A percentile compares a stretch with the other conserved stretches of the same genome.
Conservation (phyloP, 257 asterid genomes). For the Handroanthus guayacan region DNA sequence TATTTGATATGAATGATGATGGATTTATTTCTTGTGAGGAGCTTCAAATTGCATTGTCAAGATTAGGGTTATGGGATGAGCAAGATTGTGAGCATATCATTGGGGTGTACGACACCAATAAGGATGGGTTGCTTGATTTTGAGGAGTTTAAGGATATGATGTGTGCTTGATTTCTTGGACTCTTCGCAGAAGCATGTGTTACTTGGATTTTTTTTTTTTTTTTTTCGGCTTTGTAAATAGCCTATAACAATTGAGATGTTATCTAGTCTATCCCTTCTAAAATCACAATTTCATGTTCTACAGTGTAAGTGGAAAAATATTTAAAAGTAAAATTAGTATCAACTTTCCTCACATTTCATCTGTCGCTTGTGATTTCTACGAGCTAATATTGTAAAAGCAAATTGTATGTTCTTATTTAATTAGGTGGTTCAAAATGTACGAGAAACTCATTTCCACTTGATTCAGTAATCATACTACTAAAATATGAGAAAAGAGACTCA, state of each 20-base stretch:
- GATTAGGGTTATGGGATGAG: conserved; percentile 60
- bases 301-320: too few species aligned
- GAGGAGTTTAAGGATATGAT: conserved; percentile 75
- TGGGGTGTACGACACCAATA: conserved; percentile 52
- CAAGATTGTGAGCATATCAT: conserved; percentile 55
- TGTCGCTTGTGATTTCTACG: too few species aligned
- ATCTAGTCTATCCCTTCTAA: too few species aligned
- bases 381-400: too few species aligned
- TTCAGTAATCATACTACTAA: too few species aligned
- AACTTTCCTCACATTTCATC: too few species aligned
- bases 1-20: conserved; percentile 58
- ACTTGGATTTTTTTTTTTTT: not conserved
- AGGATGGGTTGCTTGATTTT: conserved; percentile 68
- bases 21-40: conserved; percentile 68
- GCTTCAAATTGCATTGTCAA: conserved; percentile 48
- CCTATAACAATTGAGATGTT: not conserved
- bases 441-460: too few species aligned
- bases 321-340: too few species aligned
- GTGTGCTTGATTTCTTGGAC: conserved; percentile 35
- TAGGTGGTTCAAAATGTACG: too few species aligned
- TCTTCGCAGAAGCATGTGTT: not conserved
- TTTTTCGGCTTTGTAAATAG: not conserved
- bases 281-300: too few species aligned
- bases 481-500: too few species aligned
- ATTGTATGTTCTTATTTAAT: too few species aligned